A percentile compares a stretch with the other conserved stretches of the same genome.
Conservation (phyloP, 148 eudicot species). For the Persicaria tinctoria region DNA sequence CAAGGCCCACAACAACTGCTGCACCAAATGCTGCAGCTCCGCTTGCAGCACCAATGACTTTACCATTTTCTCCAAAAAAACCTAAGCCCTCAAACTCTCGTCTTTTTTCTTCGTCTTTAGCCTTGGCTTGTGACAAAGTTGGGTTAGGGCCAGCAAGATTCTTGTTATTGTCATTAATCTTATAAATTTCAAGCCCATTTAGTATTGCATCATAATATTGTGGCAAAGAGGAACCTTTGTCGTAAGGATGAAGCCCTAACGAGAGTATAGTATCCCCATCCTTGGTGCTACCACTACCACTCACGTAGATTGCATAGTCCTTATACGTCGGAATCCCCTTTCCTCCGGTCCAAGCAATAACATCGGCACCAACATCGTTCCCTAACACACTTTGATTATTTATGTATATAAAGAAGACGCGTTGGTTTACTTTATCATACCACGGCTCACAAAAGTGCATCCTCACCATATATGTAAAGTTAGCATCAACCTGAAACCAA, state of each 20-base stretch:
- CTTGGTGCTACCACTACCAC: constrained; percentile 7
- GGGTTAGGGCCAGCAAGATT: constrained; percentile 49
- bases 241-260: constrained; percentile 45
- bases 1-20: constrained; percentile 27
- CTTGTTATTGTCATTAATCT: constrained; percentile 37
- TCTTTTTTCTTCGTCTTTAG: constrained; percentile 25
- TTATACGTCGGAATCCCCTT: constrained; percentile 36
- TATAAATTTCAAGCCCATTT: constrained; percentile 79
- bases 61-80: not conserved
- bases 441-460: constrained; percentile 69
- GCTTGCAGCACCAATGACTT: constrained; percentile 33
- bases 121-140: constrained; percentile 21
- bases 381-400: constrained; percentile 48
- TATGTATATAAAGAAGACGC: constrained; percentile 55
- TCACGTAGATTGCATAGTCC: constrained; percentile 43
- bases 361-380: constrained; percentile 31
- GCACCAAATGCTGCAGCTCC: constrained; percentile 36
- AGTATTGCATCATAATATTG: constrained; percentile 49
- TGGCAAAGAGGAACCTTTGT: constrained; percentile 20
- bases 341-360: constrained; percentile 42
- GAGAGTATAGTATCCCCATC: constrained; percentile 25
- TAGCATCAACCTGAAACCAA: constrained; percentile 40
- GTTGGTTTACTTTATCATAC: constrained; percentile 34
- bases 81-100: constrained; percentile 12
- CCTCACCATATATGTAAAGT: constrained; percentile 53